A percentile compares a stretch with the other conserved stretches of the same genome.
Evolutionary conservation across 75 land plant species (phyloP).

Genomic region (Ceratopteris richardii): DNA sequence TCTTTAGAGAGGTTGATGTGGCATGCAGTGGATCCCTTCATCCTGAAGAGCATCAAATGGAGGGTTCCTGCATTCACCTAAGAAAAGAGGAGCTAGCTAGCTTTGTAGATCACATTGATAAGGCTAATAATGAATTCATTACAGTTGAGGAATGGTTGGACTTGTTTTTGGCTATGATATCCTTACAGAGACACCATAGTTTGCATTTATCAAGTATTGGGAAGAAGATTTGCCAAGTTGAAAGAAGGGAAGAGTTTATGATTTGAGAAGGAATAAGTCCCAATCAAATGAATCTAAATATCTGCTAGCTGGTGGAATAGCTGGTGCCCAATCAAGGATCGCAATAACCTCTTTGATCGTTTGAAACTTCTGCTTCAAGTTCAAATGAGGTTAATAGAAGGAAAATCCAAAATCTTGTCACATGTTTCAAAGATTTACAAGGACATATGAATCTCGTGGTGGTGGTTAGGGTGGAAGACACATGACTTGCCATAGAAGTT

Average conservation of each 20-base stretch:
- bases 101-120: slow-evolving; percentile 77
- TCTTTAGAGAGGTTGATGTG: slow-evolving; percentile 80
- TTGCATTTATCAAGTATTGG: slow-evolving; percentile 77
- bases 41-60: no score
- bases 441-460: no score
- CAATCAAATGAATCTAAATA: slow-evolving; percentile 47
- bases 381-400: slow-evolving; percentile 26
- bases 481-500: no score
- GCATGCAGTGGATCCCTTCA: slow-evolving; percentile 76
- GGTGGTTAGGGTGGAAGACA: no score
- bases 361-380: slow-evolving; percentile 71
- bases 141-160: slow-evolving; percentile 95
- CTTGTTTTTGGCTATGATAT: slow-evolving; percentile 67
- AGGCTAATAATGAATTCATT: slow-evolving; percentile 84
- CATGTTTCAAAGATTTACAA: slow-evolving; percentile 51
- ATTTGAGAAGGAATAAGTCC: slow-evolving; percentile 78
- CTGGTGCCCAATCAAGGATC: slow-evolving; percentile 81
- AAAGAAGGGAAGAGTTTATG: slow-evolving; percentile 84
- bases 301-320: slow-evolving; percentile 77
- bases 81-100: slow-evolving; percentile 64
- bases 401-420: slow-evolving; percentile 25
- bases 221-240: slow-evolving; percentile 78
- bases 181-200: slow-evolving; percentile 79
- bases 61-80: slow-evolving; percentile 68
- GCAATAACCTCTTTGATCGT: slow-evolving; percentile 83